Evolutionary conservation across 2,329 filamentous ascomycete species (phyloP), one percentile per base, ranked within the genome.

Genomic region (Grosmannia serpens): DNA sequence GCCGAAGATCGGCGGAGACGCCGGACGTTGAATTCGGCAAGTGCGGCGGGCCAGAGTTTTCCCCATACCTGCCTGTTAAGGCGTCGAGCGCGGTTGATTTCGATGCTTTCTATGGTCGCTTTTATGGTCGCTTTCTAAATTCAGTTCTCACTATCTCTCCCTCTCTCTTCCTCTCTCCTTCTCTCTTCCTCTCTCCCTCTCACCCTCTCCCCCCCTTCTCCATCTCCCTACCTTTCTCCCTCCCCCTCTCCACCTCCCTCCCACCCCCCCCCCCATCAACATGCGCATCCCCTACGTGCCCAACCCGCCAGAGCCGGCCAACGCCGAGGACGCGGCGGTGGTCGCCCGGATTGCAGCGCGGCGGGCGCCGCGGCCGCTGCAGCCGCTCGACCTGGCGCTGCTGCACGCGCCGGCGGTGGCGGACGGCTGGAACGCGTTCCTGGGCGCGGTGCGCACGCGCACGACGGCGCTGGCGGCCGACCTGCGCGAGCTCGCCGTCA

Each of bases 401-500:
- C 78, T 92, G 15, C 88, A 92, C 74, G 81, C 85, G 24, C 86
- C 87, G 1, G 74, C 84, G 22, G 80, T 92, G 1, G 88, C 88
- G 20, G 85, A 89, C 71, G 88, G 88, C 56, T 88, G 85, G 84
- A 88, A 88, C 74, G 73, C 75, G 15, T 85, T 88, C 69, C 77
- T 88, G 13, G 85, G 84, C 60, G 82, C 82, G 29, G 70, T 86
- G 38, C 79, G 83, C 63, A 83, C 80, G 49, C 72, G 73, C 62
- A 82, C 82, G n/a, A 80, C 81, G 27, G 68, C 66, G 4, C 66
- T 86, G 7, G 58, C 71, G 4, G 77, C 75, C 54, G 77, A 81
- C 64, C 67, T 90, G 57, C 84, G 88, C 64, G 89, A 95, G 75
- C 76, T 91, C 22, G 86, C 88, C 63, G 91, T 95, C 65, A 89